These are phyloP conservation scores for Ilyonectria mors-panacis DNA, from an alignment of 2,329 filamentous ascomycete species.

Conservation along the genomic window DNA sequence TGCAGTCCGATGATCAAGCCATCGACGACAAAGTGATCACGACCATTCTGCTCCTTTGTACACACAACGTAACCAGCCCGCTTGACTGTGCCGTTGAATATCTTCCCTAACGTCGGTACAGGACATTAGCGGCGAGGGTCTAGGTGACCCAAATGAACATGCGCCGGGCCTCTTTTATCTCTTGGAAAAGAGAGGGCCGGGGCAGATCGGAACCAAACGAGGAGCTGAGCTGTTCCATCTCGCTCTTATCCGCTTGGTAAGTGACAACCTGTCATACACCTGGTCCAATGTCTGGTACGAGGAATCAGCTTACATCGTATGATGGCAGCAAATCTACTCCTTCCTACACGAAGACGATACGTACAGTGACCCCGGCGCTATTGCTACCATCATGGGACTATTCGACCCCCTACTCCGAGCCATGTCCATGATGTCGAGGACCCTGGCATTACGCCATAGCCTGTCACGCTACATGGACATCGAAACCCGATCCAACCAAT, in stretches of 20 bases:
- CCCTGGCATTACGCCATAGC: slow-evolving; percentile 36
- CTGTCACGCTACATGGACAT: slow-evolving; percentile 25
- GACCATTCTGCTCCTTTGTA: slow-evolving; percentile 51
- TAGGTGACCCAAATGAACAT: slow-evolving; percentile 50
- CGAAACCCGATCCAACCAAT: slow-evolving; percentile 4
- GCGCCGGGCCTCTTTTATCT: slow-evolving; percentile 53
- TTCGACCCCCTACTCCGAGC: slow-evolving; percentile 51
- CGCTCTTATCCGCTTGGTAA: slow-evolving; percentile 49
- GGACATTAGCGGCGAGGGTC: slow-evolving; percentile 52
- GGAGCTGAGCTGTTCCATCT: slow-evolving; percentile 52
- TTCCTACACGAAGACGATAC: slow-evolving; percentile 51
- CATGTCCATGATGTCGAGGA: slow-evolving; percentile 51
- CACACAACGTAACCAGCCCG: slow-evolving; percentile 42
- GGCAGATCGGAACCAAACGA: slow-evolving; percentile 49
- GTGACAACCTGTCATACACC: slow-evolving; percentile 18
- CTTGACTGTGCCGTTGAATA: neutral
- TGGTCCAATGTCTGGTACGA: too few species aligned
- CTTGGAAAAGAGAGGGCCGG: slow-evolving; percentile 49
- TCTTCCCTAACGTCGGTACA: slow-evolving; percentile 20
- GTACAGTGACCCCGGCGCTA: slow-evolving; percentile 51
- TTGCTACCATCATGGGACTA: slow-evolving; percentile 46
- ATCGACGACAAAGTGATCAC: slow-evolving; percentile 51
- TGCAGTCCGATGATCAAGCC: slow-evolving; percentile 43
- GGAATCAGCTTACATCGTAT: too few species aligned
- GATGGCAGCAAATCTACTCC: slow-evolving; percentile 51